Percentiles rank a stretch among this genome's conserved stretches.
These are phyloP conservation scores for Leccinum subtestaceum DNA, from an alignment of 768 basidiomycete genomes.

Conservation along the genomic window DNA sequence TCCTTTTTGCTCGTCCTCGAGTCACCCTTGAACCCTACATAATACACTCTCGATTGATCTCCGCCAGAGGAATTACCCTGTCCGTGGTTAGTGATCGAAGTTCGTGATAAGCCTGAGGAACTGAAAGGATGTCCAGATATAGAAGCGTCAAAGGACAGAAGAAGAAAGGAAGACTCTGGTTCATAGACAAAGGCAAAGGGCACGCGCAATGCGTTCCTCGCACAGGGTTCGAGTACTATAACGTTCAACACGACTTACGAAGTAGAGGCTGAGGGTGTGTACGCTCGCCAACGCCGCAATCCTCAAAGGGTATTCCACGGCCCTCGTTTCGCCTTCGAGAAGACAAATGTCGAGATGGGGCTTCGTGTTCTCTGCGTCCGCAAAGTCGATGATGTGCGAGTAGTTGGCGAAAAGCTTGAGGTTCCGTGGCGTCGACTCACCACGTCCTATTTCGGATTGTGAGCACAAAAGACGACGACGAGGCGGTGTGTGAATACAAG, in stretches of 20 bases:
- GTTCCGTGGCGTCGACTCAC: conserved; percentile 72
- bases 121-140: conserved; percentile 14
- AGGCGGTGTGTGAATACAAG: conserved; percentile 3
- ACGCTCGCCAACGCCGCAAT: conserved; percentile 76
- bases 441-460: conserved; percentile 51
- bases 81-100: conserved; percentile 2
- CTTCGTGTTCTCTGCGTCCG: conserved; percentile 62
- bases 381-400: conserved; percentile 73
- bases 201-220: conserved; percentile 1
- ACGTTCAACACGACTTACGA: conserved; percentile 51
- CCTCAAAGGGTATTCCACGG: conserved; percentile 75
- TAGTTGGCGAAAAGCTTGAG: conserved; percentile 74
- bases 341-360: conserved; percentile 72
- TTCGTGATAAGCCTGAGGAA: conserved; percentile 14
- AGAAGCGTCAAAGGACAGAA: conserved; percentile 20
- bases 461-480: background rate
- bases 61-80: conserved; percentile 69
- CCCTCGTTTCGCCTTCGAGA: conserved; percentile 64
- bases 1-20: conserved; percentile 52
- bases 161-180: background rate
- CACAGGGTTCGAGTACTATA: conserved; percentile 5
- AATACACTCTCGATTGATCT: conserved; percentile 67
- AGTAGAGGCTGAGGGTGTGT: conserved; percentile 71
- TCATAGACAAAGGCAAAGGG: conserved; percentile 14
- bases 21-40: conserved; percentile 82